Base-by-base conservation (phyloP, 345 rosid genomes). In the Sapria himalayana region DNA sequence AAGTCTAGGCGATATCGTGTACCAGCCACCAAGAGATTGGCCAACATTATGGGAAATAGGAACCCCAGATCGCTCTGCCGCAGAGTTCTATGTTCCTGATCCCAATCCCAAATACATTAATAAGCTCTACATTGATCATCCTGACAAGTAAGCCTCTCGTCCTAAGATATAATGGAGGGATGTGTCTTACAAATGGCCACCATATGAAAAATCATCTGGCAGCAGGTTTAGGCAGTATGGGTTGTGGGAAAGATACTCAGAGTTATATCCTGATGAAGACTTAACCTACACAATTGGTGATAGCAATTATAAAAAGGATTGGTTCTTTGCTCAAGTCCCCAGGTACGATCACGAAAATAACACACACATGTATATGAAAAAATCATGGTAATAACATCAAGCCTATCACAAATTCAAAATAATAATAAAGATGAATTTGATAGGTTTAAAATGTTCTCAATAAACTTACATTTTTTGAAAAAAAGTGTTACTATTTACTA, bases 21-120 rank as follows among this genome's bases (percentile, higher is more conserved):
- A 65, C 31, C 66, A 71, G 41, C 89, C 94, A 40, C 89, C 92
- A 34, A 76, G 97, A 54, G 67, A 73, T 39, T 94, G 97, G 19
- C 71, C 77, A 9, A 86, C 92, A 2, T 49, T 86, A 57, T 86
- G 97, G 97, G 94, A 86, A 55, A 81, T 86, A 7, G 97, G 97
- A 19, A 52, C 67, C 45, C 94, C 97, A 16, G 78, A 86, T 62
- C 71, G 94, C 23, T 61, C 85, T 2, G 85, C 92, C 0, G 68
- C 78, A 4, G 85, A 76, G 44, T 86, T 86, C 56, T 70, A 67
- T 57, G 43, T 66, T 55, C 94, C 97, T 2, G 85, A 81, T 55
- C 85, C 92, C 3, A 57, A 86, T 56, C 81, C 92, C 5, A 65
- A 43, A 32, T 64, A 66, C 54, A 22, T 73, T 37, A 86, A 86